Evolutionary conservation across 2,329 filamentous ascomycete genomes (phyloP), one percentile per base, ranked within the genome.

Genomic region (Calonectria honghensis): DNA sequence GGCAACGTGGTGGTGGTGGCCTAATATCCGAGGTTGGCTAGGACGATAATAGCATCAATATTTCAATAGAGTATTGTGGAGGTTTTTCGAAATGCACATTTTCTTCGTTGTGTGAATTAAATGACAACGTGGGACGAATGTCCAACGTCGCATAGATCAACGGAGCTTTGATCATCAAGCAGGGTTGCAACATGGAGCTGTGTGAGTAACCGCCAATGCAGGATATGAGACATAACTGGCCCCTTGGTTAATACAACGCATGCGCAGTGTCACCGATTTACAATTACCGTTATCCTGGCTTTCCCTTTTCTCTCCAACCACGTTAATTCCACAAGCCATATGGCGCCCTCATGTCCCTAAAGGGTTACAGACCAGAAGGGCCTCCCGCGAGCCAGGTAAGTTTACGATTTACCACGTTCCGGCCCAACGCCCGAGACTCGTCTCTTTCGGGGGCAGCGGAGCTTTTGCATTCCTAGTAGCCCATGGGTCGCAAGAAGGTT

Each of bases 351-450:
- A 48, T 24, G 24, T 16, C 39, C 24, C 13, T 14, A 63, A 6
- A 41, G 29, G 35, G n/a, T 39, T 27, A n/a, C n/a, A 10, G 11
- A 41, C 41, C 57, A 20, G 57, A 37, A 18, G n/a, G 35, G 16
- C 6, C 29, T 41, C 37, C 57, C 57, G 37, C 16, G 35, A 18
- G 37, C 35, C 24, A 37, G 57, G 57, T 63, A 63, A 63, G 57
- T 41, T 63, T 63, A 63, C 57, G 57, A 63, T 63, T 20, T 29
- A 18, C 35, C 24, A 24, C 35, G 57, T 41, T 41, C 37, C 32
- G 24, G 57, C 57, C 10, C 41, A 65, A 65, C 41, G 61, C 61
- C 61, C 14, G 9, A 29, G 37, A 9, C 61, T 24, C 45, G 14
- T 24, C 5, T 63, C 7, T 41, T 24, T 6, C 31, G 51, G 24